Base-by-base conservation (phyloP, 257 asterid species). In the Coffea eugenioides region DNA sequence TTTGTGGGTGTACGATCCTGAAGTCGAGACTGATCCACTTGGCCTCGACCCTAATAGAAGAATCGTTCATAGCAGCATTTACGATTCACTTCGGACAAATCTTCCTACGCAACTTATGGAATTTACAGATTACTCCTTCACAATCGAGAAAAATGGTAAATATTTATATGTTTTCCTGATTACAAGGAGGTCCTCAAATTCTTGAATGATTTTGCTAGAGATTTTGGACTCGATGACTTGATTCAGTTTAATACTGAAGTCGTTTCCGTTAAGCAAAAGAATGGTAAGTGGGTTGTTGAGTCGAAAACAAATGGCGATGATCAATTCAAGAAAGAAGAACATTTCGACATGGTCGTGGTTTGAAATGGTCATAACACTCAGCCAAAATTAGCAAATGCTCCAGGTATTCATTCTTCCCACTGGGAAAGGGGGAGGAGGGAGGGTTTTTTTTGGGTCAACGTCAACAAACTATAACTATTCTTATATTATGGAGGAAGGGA, bases 131-230 rank as follows among this genome's bases (percentile, higher is more conserved):
- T 82, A 77, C 11, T 78, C 82, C 2, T 74, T 73, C 34, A 49
- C 57, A 6, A 36, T 39, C 15, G 54, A 23, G 16, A 7, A 39
- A 1, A 13, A 51, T 45, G 79, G 79, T 16, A 49, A 61, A 16
- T 57, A n/a, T 25, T n/a, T 12, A 6, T 12, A 6, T 68, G 59
- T 15, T 82, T 82, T 41, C 85, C 81, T 3, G 74, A 75, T 1
- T 82, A 77, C 62, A 49, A 78, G 34, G 79, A 77, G 41, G 79
- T 82, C 48, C 67, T 71, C 2, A 25, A 69, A 7, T 82, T 71
- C 77, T 18, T 92, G 86, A 83, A 83, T n/a, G 85, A 84, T 83
- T 92, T 89, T n/a, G 89, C 91, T 0, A n/a, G n/a, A 16, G 86
- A 84, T 0, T 88, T 85, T 21, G 88, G 86, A 6, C 81, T 92